Evolutionary conservation across 352 stramenopile species (phyloP).

Genomic region (Phytophthora quininea): DNA sequence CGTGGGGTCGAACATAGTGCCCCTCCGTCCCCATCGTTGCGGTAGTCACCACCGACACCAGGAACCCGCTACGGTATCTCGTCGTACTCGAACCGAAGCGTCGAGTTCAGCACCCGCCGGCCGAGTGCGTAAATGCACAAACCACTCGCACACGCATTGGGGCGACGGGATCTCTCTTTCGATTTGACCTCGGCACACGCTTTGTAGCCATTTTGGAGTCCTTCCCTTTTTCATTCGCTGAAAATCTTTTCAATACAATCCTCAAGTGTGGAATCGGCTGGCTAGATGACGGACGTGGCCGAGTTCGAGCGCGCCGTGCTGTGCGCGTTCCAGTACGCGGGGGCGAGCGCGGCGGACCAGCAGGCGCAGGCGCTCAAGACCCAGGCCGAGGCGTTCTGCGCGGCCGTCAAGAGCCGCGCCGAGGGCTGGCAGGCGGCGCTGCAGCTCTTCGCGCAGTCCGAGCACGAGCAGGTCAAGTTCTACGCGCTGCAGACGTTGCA

Average conservation of each 20-base stretch:
- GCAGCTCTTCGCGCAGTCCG: slow-evolving; percentile 70
- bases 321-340: slow-evolving; percentile 83
- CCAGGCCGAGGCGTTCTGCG: slow-evolving; percentile 76
- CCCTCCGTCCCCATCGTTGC: not conserved
- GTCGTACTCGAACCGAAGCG: not conserved
- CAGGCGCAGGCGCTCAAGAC: slow-evolving; percentile 67
- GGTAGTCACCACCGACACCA: not conserved
- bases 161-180: not conserved
- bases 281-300: slow-evolving; percentile 32
- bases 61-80: too few species aligned
- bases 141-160: not conserved
- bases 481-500: slow-evolving; percentile 82
- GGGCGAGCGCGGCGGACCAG: slow-evolving; percentile 49
- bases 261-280: not conserved
- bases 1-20: not conserved
- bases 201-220: not conserved
- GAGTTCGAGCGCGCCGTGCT: slow-evolving; percentile 83
- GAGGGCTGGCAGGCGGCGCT: slow-evolving; percentile 67
- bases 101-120: not conserved
- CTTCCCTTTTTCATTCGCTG: too few species aligned
- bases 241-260: too few species aligned
- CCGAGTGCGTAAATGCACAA: not conserved
- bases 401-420: slow-evolving; percentile 51
- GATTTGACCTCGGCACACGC: not conserved
- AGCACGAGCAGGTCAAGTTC: slow-evolving; percentile 84